Percentiles rank a stretch among this genome's conserved stretches.
These are phyloP conservation scores for Globisporangium barbulae DNA, from an alignment of 352 stramenopile genomes.

Conservation along the genomic window DNA sequence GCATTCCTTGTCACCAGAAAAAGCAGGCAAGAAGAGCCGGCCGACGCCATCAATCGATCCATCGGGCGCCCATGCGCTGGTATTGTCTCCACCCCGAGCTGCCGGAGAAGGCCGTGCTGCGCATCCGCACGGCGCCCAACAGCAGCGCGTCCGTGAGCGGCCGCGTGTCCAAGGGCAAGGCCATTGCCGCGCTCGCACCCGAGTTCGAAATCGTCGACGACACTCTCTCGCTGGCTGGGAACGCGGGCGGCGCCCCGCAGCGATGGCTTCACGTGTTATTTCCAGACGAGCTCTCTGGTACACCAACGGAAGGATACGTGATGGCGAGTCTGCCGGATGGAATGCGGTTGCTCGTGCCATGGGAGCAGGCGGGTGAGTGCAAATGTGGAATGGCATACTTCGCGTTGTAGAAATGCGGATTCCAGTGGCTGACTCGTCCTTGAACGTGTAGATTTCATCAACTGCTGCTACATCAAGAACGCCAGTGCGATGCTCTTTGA, in stretches of 20 bases:
- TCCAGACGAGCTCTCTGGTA: conserved; percentile 22
- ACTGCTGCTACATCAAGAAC: conserved; percentile 42
- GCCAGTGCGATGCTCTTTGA: conserved; percentile 38
- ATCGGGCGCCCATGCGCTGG: conserved; percentile 49
- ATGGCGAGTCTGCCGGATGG: conserved; percentile 49
- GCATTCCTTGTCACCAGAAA: too few species aligned
- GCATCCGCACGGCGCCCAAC: conserved; percentile 54
- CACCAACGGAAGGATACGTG: conserved; percentile 37
- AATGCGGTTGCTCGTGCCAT: conserved; percentile 40
- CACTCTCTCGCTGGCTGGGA: conserved; percentile 6
- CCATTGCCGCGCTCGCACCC: conserved; percentile 31
- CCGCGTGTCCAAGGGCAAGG: conserved; percentile 49
- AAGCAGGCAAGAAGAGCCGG: not conserved
- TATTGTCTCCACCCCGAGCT: conserved; percentile 61
- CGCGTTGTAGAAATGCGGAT: not conserved
- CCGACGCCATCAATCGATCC: not conserved
- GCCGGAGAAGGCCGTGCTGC: conserved; percentile 54
- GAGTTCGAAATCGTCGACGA: conserved; percentile 31
- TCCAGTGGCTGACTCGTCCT: not conserved
- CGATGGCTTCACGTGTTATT: conserved; percentile 58
- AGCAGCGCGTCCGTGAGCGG: conserved; percentile 34
- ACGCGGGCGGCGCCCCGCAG: conserved; percentile 8
- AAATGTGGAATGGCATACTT: not conserved
- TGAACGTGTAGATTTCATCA: conserved; percentile 25
- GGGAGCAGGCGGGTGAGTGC: conserved; percentile 36